phyloP scores from a whole-genome alignment of 163 green algal species.

The Chlorella variabilis region DNA sequence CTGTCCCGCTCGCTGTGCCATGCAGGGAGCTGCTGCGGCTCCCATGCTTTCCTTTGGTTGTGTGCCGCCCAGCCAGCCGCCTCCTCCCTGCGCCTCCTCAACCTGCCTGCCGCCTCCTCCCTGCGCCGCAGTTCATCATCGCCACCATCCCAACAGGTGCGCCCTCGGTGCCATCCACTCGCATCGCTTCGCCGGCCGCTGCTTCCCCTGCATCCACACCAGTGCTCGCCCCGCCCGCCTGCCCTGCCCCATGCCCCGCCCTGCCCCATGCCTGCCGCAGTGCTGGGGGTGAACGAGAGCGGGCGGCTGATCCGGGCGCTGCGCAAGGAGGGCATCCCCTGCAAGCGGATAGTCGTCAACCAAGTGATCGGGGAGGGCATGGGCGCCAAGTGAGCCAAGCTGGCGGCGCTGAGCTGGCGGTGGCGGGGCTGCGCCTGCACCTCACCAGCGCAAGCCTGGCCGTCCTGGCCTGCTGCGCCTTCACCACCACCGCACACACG shows the following conservation, averaged over 20 bases:
- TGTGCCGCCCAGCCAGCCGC: no score
- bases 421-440: no score
- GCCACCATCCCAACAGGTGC: slow-evolving; percentile 63
- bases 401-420: background rate
- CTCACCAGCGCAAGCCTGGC: no score
- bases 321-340: slow-evolving; percentile 86
- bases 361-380: slow-evolving; percentile 71
- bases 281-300: slow-evolving; percentile 91
- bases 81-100: no score
- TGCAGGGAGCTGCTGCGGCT: background rate
- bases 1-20: no score
- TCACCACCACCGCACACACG: no score
- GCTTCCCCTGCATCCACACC: background rate
- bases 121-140: slow-evolving; percentile 64
- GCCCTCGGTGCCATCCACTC: no score
- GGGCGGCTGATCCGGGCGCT: slow-evolving; percentile 76
- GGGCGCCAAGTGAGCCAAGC: slow-evolving; percentile 54
- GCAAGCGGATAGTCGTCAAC: slow-evolving; percentile 96
- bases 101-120: background rate
- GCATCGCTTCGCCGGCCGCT: no score
- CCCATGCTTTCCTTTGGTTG: background rate
- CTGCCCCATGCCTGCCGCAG: slow-evolving; percentile 54
- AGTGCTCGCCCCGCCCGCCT: no score
- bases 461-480: no score
- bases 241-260: slow-evolving; percentile 32